These are phyloP conservation scores for Hysterium pulicare DNA, from an alignment of 2,329 filamentous ascomycete species.

Conservation along the genomic window DNA sequence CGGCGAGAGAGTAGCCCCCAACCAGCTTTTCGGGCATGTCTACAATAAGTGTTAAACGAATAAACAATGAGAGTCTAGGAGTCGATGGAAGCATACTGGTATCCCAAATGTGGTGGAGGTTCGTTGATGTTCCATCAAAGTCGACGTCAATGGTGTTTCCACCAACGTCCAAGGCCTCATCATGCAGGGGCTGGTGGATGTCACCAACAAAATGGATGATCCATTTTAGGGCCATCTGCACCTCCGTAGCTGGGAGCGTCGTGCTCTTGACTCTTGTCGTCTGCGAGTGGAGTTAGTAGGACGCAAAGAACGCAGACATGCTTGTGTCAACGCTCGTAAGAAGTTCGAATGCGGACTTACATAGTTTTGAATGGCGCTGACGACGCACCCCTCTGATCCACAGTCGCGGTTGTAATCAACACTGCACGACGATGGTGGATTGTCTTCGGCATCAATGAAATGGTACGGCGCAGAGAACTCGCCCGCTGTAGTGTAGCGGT, in stretches of 20 bases:
- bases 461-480: conserved; percentile 48
- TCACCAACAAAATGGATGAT: conserved; percentile 63
- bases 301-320: conserved; percentile 1
- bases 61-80: neutral
- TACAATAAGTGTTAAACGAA: neutral
- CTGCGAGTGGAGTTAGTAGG: conserved; percentile 10
- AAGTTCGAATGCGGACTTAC: conserved; percentile 12
- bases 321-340: neutral
- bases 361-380: conserved; percentile 54
- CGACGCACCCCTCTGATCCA: conserved; percentile 47
- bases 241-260: conserved; percentile 27
- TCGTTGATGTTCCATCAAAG: conserved; percentile 40
- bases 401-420: conserved; percentile 53
- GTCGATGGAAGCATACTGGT: conserved; percentile 16
- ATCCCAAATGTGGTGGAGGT: conserved; percentile 46
- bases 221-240: conserved; percentile 47
- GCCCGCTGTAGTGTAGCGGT: conserved; percentile 48
- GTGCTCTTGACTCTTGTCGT: conserved; percentile 37
- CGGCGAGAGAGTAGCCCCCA: conserved; percentile 37
- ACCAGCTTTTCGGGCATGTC: conserved; percentile 41
- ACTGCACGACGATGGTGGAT: conserved; percentile 46
- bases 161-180: conserved; percentile 45
- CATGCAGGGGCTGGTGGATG: conserved; percentile 67
- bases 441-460: conserved; percentile 52
- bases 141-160: conserved; percentile 45